A percentile compares a stretch with the other conserved stretches of the same genome.
phyloP scores from a whole-genome alignment of 2,329 filamentous ascomycete genomes.

The Aureobasidium mangrovei region DNA sequence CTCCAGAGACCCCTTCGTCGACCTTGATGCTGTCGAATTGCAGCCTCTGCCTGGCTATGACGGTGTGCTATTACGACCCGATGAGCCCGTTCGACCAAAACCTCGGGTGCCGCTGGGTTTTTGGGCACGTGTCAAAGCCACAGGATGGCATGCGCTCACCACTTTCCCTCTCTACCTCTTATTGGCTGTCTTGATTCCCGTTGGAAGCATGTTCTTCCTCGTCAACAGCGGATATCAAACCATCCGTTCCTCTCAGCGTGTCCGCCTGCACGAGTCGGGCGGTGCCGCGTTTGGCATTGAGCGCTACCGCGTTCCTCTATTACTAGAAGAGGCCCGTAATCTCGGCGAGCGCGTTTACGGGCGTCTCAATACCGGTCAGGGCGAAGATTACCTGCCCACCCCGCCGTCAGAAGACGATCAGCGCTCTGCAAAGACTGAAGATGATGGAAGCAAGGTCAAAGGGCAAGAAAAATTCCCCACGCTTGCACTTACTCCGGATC shows the following conservation, averaged over 20 bases:
- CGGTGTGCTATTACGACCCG: constrained; percentile 63
- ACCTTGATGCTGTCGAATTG: constrained; percentile 57
- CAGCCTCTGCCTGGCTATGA: constrained; percentile 68
- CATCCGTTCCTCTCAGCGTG: constrained; percentile 62
- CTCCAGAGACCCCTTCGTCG: constrained; percentile 66
- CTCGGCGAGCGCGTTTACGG: constrained; percentile 73
- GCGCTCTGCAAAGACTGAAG: background rate
- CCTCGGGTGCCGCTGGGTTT: constrained; percentile 15
- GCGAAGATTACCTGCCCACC: constrained; percentile 59
- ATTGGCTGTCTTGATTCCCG: constrained; percentile 61
- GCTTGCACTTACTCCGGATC: constrained; percentile 66
- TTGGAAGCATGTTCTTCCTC: constrained; percentile 63
- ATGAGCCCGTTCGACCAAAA: constrained; percentile 49
- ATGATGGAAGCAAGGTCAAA: background rate
- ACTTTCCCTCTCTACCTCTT: constrained; percentile 56
- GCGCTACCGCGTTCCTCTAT: constrained; percentile 65
- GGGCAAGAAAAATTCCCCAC: constrained; percentile 43
- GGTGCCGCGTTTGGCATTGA: constrained; percentile 57
- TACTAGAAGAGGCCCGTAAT: constrained; percentile 65
- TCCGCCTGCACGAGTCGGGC: constrained; percentile 58
- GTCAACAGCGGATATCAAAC: constrained; percentile 71
- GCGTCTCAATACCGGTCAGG: constrained; percentile 53
- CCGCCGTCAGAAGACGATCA: constrained; percentile 25
- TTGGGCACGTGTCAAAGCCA: constrained; percentile 18
- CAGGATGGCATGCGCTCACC: constrained; percentile 33